A percentile compares a stretch with the other conserved stretches of the same genome.
Evolutionary conservation across 2,329 filamentous ascomycete genomes (phyloP).

Genomic region (Fusarium subglutinans): DNA sequence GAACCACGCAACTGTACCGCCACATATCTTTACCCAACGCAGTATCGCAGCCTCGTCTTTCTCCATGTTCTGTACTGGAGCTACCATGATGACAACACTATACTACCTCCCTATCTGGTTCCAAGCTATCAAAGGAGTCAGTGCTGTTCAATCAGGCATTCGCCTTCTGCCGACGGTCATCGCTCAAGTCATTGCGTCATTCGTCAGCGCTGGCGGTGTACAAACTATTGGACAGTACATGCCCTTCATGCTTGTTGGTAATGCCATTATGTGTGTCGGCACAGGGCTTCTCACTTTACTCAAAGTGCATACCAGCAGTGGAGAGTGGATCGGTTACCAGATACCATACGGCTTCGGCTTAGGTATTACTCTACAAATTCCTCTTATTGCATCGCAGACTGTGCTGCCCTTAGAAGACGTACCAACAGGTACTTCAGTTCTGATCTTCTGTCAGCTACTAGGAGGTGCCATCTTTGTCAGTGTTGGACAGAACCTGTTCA

Average conservation of each 20-base stretch:
- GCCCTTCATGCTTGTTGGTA: conserved; percentile 28
- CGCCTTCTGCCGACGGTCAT: conserved; percentile 1
- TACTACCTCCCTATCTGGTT: conserved; percentile 30
- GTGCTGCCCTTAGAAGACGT: conserved; percentile 53
- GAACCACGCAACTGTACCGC: conserved; percentile 9
- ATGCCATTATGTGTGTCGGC: conserved; percentile 15
- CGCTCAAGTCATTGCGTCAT: conserved; percentile 9
- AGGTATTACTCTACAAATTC: conserved; percentile 54
- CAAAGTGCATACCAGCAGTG: conserved; percentile 41
- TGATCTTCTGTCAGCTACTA: conserved; percentile 58
- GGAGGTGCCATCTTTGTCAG: conserved; percentile 46
- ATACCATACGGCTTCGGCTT: conserved; percentile 54
- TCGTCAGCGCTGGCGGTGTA: conserved; percentile 8
- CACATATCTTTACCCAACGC: conserved; percentile 1
- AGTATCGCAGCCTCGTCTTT: conserved; percentile 15
- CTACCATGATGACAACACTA: conserved; percentile 23
- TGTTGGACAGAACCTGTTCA: conserved; percentile 23
- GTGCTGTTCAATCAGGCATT: conserved; percentile 11
- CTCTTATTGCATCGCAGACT: conserved; percentile 54
- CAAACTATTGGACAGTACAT: conserved; percentile 23
- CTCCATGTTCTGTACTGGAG: conserved; percentile 17
- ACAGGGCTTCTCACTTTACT: conserved; percentile 31
- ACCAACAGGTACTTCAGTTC: conserved; percentile 52
- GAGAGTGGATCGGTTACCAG: conserved; percentile 56
- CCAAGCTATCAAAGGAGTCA: conserved; percentile 7